Evolutionary conservation across 129 eudicot species (phyloP).

Genomic region (Pseudognaphalium luteoalbum): DNA sequence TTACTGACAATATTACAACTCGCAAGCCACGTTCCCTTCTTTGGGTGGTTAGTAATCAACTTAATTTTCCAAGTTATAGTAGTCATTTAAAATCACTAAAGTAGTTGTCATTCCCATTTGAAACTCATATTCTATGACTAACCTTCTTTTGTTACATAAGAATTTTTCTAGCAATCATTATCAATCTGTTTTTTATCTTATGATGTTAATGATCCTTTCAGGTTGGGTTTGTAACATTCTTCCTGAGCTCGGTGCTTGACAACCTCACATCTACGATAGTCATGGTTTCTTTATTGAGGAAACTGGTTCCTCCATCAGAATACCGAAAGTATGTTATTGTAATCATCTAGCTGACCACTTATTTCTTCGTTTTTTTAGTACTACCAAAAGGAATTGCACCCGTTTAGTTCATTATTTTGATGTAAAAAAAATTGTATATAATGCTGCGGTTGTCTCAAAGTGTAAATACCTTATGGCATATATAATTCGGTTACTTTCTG

Average conservation of each 20-base stretch:
- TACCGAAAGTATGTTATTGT: slow-evolving; percentile 75
- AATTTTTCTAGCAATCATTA: neutral
- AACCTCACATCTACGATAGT: slow-evolving; percentile 96
- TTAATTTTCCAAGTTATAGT: neutral
- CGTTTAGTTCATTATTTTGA: slow-evolving; percentile 11
- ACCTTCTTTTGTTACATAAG: neutral
- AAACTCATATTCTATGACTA: neutral
- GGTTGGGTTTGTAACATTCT: slow-evolving; percentile 95
- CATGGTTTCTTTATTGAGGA: slow-evolving; percentile 95
- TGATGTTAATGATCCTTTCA: slow-evolving; percentile 38
- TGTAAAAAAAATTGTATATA: neutral
- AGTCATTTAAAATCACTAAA: slow-evolving; percentile 6
- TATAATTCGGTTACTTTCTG: neutral
- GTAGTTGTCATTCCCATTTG: slow-evolving; percentile 1
- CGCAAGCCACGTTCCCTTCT: slow-evolving; percentile 95
- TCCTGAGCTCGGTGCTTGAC: slow-evolving; percentile 90
- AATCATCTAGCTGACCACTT: neutral
- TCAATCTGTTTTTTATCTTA: slow-evolving; percentile 9
- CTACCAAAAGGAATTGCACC: neutral
- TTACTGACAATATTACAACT: slow-evolving; percentile 94
- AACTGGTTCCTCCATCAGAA: slow-evolving; percentile 90
- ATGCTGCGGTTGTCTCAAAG: neutral
- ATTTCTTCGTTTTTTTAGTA: neutral
- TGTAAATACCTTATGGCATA: neutral
- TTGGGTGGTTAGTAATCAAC: slow-evolving; percentile 87